These are phyloP conservation scores for Coemansia sp. DNA, from an alignment of 192 early-diverging fungal genomes.

Conservation along the genomic window DNA sequence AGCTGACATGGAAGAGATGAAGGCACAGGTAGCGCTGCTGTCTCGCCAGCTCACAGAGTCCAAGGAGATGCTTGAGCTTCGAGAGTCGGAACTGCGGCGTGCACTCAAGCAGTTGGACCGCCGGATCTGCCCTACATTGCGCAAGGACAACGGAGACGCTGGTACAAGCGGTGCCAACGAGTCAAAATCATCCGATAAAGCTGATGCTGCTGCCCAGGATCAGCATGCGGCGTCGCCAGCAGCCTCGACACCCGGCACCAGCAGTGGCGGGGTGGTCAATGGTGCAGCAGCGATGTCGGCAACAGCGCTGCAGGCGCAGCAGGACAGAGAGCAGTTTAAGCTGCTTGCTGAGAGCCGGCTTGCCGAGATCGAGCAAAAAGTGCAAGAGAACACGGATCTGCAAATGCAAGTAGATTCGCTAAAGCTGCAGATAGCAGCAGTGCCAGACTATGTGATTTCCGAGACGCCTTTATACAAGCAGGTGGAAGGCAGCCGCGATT, in stretches of 20 bases:
- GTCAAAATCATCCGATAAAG: constrained; percentile 1
- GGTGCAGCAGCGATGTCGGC: not conserved
- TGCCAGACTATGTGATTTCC: constrained; percentile 54
- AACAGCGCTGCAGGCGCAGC: constrained; percentile 25
- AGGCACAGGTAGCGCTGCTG: constrained; percentile 30
- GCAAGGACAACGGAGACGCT: constrained; percentile 2
- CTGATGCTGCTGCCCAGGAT: not conserved
- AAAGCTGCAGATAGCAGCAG: constrained; percentile 45
- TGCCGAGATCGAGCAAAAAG: constrained; percentile 54
- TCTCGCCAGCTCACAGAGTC: constrained; percentile 43
- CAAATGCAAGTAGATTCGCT: constrained; percentile 52
- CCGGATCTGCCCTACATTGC: constrained; percentile 44
- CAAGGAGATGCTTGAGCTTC: constrained; percentile 36
- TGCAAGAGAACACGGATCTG: constrained; percentile 53
- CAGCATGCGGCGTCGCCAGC: constrained; percentile 1
- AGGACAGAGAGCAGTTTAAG: constrained; percentile 49
- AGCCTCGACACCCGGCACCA: constrained; percentile 2
- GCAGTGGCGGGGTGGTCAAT: not conserved
- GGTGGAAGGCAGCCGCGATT: constrained; percentile 45
- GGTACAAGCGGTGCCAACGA: constrained; percentile 4
- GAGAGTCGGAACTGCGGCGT: constrained; percentile 35
- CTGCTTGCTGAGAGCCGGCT: constrained; percentile 50
- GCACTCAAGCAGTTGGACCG: constrained; percentile 55
- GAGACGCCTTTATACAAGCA: constrained; percentile 57
- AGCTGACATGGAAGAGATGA: constrained; percentile 35